These are phyloP conservation scores for Cladosporium sp. DNA, from an alignment of 2,329 filamentous ascomycete genomes.

Conservation along the genomic window DNA sequence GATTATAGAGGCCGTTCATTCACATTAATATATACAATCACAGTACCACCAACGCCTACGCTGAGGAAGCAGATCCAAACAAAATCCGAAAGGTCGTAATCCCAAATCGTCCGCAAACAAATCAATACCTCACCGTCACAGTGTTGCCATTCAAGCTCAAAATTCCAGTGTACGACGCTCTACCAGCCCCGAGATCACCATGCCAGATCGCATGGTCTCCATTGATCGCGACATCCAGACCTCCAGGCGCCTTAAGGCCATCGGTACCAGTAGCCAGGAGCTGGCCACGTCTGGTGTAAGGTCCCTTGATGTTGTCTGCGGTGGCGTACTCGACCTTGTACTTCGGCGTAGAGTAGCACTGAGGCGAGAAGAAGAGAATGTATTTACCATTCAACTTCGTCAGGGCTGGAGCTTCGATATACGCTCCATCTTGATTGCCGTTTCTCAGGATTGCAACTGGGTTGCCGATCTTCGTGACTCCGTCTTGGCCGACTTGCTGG, in stretches of 20 bases:
- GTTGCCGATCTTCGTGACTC: slow-evolving; percentile 23
- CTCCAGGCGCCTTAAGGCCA: slow-evolving; percentile 27
- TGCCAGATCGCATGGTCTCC: slow-evolving; percentile 30
- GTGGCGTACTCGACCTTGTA: slow-evolving; percentile 30
- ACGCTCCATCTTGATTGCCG: slow-evolving; percentile 25
- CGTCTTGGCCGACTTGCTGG: slow-evolving; percentile 24
- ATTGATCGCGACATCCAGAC: slow-evolving; percentile 29
- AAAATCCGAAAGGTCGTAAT: not conserved
- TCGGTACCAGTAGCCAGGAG: slow-evolving; percentile 23
- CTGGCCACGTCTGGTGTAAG: slow-evolving; percentile 23
- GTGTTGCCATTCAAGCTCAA: slow-evolving; percentile 13
- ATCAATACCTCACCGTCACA: slow-evolving; percentile 11
- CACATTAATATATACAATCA: not conserved
- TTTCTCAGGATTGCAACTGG: slow-evolving; percentile 25
- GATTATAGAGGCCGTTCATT: not conserved
- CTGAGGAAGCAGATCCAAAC: not conserved
- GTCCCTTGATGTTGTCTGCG: slow-evolving; percentile 23
- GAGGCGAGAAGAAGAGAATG: slow-evolving; percentile 28
- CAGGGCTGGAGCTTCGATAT: slow-evolving; percentile 30
- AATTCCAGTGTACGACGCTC: slow-evolving; percentile 20
- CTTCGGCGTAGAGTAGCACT: slow-evolving; percentile 26
- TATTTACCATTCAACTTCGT: slow-evolving; percentile 26
- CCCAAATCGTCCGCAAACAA: not conserved
- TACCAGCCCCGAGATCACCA: slow-evolving; percentile 18
- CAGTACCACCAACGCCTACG: slow-evolving; percentile 3